Conservation (phyloP, 768 basidiomycete species). For the Boletus tomentosulus region DNA sequence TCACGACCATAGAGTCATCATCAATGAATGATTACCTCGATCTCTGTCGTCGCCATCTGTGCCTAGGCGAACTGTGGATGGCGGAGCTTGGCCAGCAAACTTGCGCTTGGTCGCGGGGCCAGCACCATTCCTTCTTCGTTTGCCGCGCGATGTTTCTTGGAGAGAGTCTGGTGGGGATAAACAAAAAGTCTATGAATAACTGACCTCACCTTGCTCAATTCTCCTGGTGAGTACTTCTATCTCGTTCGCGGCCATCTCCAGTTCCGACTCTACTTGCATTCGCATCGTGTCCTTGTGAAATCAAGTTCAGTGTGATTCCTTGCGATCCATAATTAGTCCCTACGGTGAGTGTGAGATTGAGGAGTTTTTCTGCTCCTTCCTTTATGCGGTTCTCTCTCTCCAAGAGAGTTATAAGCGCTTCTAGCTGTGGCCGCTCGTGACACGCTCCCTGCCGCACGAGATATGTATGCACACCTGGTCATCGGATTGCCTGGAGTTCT, state of each 20-base stretch:
- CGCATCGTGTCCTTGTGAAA: constrained; percentile 55
- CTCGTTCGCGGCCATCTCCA: constrained; percentile 69
- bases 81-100: constrained; percentile 33
- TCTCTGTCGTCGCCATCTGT: constrained; percentile 35
- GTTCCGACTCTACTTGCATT: constrained; percentile 68
- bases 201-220: constrained; percentile 41
- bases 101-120: constrained; percentile 28
- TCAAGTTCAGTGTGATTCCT: constrained; percentile 7
- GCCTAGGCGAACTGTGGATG: constrained; percentile 24
- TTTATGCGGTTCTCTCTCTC: constrained; percentile 78
- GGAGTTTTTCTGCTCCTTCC: constrained; percentile 88
- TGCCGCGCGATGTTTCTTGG: constrained; percentile 28
- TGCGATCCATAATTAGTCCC: constrained; percentile 5
- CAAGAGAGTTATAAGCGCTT: constrained; percentile 61
- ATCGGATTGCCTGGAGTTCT: constrained; percentile 18
- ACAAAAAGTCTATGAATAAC: neutral
- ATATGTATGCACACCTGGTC: constrained; percentile 26
- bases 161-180: neutral
- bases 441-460: neutral
- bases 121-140: constrained; percentile 28
- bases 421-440: constrained; percentile 45
- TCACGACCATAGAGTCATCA: neutral
- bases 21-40: constrained; percentile 24
- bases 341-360: constrained; percentile 62
- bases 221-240: constrained; percentile 60